Percentiles rank a stretch among this genome's conserved stretches.
Evolutionary conservation across 2,329 filamentous ascomycete genomes (phyloP).

Genomic region (Trichothecium sympodiale): DNA sequence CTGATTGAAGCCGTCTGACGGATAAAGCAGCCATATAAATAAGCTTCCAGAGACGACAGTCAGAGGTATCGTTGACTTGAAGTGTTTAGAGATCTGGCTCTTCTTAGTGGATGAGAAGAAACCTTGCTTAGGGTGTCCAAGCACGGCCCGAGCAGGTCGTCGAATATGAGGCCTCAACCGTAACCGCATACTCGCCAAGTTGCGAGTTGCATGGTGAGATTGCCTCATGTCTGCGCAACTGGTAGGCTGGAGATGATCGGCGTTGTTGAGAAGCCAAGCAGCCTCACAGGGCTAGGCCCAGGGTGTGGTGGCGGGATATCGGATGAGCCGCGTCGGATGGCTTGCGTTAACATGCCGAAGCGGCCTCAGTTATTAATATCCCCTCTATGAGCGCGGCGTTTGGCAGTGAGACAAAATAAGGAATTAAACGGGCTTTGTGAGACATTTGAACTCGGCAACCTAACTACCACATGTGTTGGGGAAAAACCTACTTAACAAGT

Average conservation of each 20-base stretch:
- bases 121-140: not conserved
- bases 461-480: not conserved
- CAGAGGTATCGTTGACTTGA: conserved; percentile 14
- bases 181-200: not conserved
- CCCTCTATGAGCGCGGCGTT: not conserved
- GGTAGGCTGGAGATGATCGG: conserved; percentile 7
- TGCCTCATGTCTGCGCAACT: conserved; percentile 5
- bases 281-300: no score
- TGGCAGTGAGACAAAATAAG: not conserved
- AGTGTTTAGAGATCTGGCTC: not conserved
- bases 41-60: conserved; percentile 23
- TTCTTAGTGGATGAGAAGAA: not conserved
- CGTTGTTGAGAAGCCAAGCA: not conserved
- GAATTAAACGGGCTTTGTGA: not conserved
- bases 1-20: conserved; percentile 28
- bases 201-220: conserved; percentile 6
- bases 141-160: no score
- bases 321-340: no score
- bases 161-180: not conserved
- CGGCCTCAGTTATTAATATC: no score
- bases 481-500: not conserved
- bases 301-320: no score
- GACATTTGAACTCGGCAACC: not conserved
- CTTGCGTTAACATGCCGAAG: no score
- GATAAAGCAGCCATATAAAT: conserved; percentile 32